Percentiles rank a stretch among this genome's conserved stretches.
These are phyloP conservation scores for Immersiella caudata DNA, from an alignment of 495 filamentous ascomycete species.

Conservation along the genomic window DNA sequence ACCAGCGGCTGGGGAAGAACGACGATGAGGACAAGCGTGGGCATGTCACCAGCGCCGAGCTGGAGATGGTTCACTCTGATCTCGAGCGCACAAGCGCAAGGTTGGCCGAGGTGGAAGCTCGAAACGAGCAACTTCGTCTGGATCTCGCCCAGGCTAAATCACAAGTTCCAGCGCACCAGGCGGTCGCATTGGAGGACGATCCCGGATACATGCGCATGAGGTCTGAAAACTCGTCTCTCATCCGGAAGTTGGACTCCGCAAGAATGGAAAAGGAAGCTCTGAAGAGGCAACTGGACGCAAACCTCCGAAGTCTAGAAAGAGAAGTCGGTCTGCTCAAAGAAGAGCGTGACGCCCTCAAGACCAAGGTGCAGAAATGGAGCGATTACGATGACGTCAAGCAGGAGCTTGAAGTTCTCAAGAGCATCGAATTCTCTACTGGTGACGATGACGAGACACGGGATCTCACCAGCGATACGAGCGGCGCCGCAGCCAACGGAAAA, in stretches of 20 bases:
- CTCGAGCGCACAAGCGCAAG: constrained; percentile 85
- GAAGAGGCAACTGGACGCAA: constrained; percentile 71
- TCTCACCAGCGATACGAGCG: constrained; percentile 47
- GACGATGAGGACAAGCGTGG: constrained; percentile 62
- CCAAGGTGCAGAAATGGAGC: constrained; percentile 81
- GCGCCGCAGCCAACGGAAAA: constrained; percentile 58
- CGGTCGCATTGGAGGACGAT: constrained; percentile 74
- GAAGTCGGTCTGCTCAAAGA: constrained; percentile 66
- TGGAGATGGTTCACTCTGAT: constrained; percentile 90
- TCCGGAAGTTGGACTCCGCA: constrained; percentile 82
- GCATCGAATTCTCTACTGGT: constrained; percentile 91
- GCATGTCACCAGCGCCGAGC: constrained; percentile 79
- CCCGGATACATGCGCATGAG: constrained; percentile 80
- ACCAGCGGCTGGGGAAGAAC: constrained; percentile 77
- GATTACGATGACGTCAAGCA: constrained; percentile 97
- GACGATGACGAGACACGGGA: constrained; percentile 72
- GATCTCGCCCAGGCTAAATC: constrained; percentile 89
- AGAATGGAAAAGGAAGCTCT: constrained; percentile 80
- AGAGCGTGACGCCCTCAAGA: constrained; percentile 71
- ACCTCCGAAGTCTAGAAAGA: constrained; percentile 71
- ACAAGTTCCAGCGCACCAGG: constrained; percentile 62
- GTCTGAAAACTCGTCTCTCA: constrained; percentile 88
- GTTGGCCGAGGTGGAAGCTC: constrained; percentile 86
- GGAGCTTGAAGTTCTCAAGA: constrained; percentile 95
- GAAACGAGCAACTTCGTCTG: constrained; percentile 90